Evolutionary conservation across 2,329 filamentous ascomycete genomes (phyloP).

Genomic region (Aspergillus spinulosporus): DNA sequence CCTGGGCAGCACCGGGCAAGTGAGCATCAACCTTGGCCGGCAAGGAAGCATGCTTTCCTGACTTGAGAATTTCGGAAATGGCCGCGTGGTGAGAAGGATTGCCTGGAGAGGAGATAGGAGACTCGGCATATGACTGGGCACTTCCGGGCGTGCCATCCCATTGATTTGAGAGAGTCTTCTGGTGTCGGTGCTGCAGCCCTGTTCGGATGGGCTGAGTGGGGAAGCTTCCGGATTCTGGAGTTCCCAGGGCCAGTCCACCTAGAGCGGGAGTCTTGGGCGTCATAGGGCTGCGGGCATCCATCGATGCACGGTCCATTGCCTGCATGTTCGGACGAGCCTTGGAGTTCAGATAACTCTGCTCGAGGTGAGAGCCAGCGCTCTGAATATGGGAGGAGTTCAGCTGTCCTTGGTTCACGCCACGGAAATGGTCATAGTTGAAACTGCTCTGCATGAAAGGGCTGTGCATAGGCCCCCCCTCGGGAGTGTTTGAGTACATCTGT

Average conservation of each 20-base stretch:
- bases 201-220: constrained; percentile 76
- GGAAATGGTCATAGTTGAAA: constrained; percentile 76
- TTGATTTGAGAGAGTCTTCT: constrained; percentile 82
- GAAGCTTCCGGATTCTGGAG: constrained; percentile 70
- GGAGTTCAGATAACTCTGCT: constrained; percentile 59
- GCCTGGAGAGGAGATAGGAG: constrained; percentile 78
- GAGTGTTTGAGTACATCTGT: constrained; percentile 82
- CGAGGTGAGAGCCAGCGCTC: constrained; percentile 46
- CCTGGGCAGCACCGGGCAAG: constrained; percentile 41
- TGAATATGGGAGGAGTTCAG: constrained; percentile 37
- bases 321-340: constrained; percentile 64
- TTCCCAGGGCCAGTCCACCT: constrained; percentile 68
- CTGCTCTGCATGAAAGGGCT: constrained; percentile 77
- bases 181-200: constrained; percentile 62
- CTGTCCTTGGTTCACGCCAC: constrained; percentile 59
- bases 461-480: constrained; percentile 86
- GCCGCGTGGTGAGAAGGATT: constrained; percentile 61
- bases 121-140: constrained; percentile 76
- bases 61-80: constrained; percentile 83
- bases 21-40: constrained; percentile 75
- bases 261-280: constrained; percentile 83
- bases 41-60: constrained; percentile 81
- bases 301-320: constrained; percentile 70
- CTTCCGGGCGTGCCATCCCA: constrained; percentile 88
- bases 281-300: constrained; percentile 74